Base-by-base conservation (phyloP, 129 eudicot genomes). In the Centaurea solstitialis region DNA sequence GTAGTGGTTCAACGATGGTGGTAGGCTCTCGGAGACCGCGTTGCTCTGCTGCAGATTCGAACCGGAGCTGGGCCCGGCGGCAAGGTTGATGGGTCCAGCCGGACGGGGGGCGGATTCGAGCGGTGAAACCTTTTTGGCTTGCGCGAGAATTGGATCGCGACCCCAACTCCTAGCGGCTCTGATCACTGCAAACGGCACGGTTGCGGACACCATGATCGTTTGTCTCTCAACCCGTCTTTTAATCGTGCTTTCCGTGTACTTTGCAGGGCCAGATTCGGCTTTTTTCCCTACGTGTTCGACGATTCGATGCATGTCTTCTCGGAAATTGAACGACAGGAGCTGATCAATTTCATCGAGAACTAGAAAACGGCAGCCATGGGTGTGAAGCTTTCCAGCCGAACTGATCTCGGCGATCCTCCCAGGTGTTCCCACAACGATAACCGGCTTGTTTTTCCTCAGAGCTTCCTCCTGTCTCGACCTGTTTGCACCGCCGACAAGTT, bases 401-500 rank as follows among this genome's bases (percentile, higher is more conserved):
- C 98, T 94, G 24, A 94, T 94, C 85, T 94, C 98, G 0, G 97
- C 98, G 22, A 94, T 85, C 18, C 98, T 85, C 33, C 98, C 97
- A 0, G 97, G 98, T 39, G 98, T 94, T 70, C 98, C 98, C 50
- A 94, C 97, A 20, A 94, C 92, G 4, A 94, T 94, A 22, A 86
- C 64, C 1, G 98, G 98, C 87, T 92, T 94, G 86, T 92, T 92
- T 87, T 92, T 92, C 64, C 76, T 92, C 40, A 94, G 84, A 20
- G 96, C 91, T 79, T 94, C 98, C 73, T 94, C 98, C 67, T 94
- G 97, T 76, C 97, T 85, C 45, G 97, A 79, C 79, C 88, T 78
- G 79, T 90, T 92, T 72, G 97, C 97, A 69, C 97, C 98, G 35
- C 97, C 98, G n/a, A 92, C 98, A 76, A 94, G 97, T 85, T 94